Evolutionary conservation across 257 asterid species (phyloP).

Genomic region (Petunia axillaris): DNA sequence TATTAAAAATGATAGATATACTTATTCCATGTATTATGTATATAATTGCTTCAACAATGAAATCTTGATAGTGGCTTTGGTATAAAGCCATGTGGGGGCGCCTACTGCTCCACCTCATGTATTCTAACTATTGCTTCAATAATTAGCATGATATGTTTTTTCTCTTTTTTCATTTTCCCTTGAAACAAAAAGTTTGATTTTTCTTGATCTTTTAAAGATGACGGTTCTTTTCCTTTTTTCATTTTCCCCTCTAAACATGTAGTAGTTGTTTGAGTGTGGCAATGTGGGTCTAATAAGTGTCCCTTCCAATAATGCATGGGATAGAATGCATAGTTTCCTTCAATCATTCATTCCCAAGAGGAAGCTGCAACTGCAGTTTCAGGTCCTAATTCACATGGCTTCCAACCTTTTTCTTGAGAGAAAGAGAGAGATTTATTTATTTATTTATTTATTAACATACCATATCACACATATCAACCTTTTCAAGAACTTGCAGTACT

Average conservation of each 20-base stretch:
- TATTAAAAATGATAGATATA: too few species aligned
- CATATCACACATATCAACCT: slow-evolving; percentile 39
- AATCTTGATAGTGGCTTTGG: slow-evolving; percentile 14
- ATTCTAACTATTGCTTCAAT: slow-evolving; percentile 18
- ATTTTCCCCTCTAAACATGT: neutral
- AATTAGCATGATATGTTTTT: neutral
- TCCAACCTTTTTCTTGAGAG: slow-evolving; percentile 38
- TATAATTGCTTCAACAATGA: slow-evolving; percentile 6
- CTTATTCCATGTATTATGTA: too few species aligned
- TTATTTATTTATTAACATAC: slow-evolving; percentile 43
- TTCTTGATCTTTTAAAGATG: slow-evolving; percentile 8
- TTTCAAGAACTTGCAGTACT: slow-evolving; percentile 16
- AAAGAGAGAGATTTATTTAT: neutral
- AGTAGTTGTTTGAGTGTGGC: slow-evolving; percentile 21
- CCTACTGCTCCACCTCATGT: slow-evolving; percentile 26
- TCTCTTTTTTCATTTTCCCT: neutral
- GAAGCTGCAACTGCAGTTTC: slow-evolving; percentile 43
- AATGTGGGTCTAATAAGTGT: slow-evolving; percentile 28
- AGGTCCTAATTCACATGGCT: slow-evolving; percentile 57
- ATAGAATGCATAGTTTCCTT: neutral
- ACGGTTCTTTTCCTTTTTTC: neutral
- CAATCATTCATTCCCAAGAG: slow-evolving; percentile 30
- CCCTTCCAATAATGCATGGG: slow-evolving; percentile 35
- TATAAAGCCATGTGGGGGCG: slow-evolving; percentile 29
- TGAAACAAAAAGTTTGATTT: neutral